These are phyloP conservation scores for Diaporthe eres DNA, from an alignment of 2,329 filamentous ascomycete genomes.

Conservation along the genomic window DNA sequence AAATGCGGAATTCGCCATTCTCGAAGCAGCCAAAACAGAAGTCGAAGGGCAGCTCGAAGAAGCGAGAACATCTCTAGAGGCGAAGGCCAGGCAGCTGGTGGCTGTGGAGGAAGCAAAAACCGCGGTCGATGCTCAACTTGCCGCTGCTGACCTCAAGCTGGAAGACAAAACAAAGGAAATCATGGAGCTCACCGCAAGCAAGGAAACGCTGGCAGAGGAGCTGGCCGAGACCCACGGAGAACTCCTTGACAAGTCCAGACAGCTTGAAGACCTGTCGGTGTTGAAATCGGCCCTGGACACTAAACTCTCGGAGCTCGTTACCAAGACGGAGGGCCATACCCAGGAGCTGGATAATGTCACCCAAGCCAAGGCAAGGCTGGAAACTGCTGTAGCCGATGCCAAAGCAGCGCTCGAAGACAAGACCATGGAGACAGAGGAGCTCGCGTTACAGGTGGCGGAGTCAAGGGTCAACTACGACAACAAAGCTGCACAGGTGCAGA, in stretches of 20 bases:
- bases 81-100: background rate
- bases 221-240: background rate
- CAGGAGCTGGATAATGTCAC: background rate
- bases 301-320: too few species aligned
- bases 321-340: background rate
- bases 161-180: slow-evolving; percentile 9
- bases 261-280: background rate
- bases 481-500: background rate
- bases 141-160: background rate
- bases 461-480: slow-evolving; percentile 15
- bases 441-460: slow-evolving; percentile 14
- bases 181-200: background rate
- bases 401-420: slow-evolving; percentile 8
- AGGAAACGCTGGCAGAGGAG: background rate
- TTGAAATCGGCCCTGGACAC: too few species aligned
- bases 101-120: background rate
- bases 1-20: slow-evolving; percentile 38
- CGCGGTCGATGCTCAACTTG: slow-evolving; percentile 9
- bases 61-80: background rate
- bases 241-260: slow-evolving; percentile 15
- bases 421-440: slow-evolving; percentile 9
- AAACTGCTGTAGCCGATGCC: background rate
- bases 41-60: slow-evolving; percentile 19
- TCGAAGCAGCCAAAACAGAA: slow-evolving; percentile 9
- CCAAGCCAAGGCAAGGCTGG: background rate